A percentile compares a stretch with the other conserved stretches of the same genome.
These are phyloP conservation scores for Camillea tinctor DNA, from an alignment of 2,329 filamentous ascomycete species.

Conservation along the genomic window DNA sequence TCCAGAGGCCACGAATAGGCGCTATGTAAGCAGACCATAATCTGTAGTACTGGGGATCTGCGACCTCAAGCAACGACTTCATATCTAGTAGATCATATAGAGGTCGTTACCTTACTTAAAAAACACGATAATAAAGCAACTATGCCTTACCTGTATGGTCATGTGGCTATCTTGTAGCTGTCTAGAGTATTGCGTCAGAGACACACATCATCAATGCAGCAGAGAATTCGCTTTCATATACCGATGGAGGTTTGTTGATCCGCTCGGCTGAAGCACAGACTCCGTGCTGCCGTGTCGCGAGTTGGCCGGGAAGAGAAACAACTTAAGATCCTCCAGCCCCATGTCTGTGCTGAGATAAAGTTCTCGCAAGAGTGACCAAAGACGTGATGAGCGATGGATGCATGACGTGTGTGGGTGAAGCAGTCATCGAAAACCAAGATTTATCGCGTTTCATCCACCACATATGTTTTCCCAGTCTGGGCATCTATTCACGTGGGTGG, in stretches of 20 bases:
- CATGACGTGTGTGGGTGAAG: background rate
- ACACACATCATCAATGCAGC: background rate
- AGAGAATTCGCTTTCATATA: background rate
- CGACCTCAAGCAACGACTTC: background rate
- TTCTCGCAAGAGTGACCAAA: background rate
- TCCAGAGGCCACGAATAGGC: background rate
- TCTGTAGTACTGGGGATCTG: background rate
- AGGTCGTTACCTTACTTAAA: background rate
- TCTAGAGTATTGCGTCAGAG: background rate
- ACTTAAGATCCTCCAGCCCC: background rate
- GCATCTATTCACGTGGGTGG: background rate
- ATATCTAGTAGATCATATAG: background rate
- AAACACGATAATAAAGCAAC: background rate
- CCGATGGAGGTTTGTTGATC: background rate
- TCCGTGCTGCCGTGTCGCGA: background rate
- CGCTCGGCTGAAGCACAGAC: background rate
- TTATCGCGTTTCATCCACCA: background rate
- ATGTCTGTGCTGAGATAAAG: background rate
- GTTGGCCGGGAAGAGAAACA: background rate
- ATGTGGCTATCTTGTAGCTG: background rate
- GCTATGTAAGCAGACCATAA: too few species aligned
- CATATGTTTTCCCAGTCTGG: background rate
- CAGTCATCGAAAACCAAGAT: background rate
- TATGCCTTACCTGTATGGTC: background rate
- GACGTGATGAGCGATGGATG: background rate